phyloP scores from a whole-genome alignment of 768 basidiomycete species.

The Amanita brunnescens region DNA sequence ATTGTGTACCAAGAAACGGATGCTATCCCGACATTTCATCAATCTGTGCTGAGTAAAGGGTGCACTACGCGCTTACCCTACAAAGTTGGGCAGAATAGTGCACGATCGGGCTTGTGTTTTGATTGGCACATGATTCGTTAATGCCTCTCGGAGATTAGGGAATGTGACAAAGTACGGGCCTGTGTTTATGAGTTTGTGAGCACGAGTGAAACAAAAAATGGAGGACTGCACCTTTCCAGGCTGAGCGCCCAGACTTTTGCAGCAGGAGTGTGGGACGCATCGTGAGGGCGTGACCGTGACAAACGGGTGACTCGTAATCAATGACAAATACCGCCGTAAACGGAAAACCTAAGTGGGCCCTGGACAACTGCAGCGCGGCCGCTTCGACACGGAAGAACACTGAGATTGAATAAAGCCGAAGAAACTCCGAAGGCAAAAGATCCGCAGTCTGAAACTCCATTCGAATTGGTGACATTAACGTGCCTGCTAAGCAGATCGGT shows the following conservation, averaged over 20 bases:
- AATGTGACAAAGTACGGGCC: constrained; percentile 95
- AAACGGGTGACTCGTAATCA: too few species aligned
- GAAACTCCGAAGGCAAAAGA: too few species aligned
- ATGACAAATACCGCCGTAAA: too few species aligned
- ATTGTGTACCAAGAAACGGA: constrained; percentile 90
- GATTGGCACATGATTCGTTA: constrained; percentile 77
- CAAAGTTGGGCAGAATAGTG: constrained; percentile 92
- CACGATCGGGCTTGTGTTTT: constrained; percentile 83
- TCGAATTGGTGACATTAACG: too few species aligned
- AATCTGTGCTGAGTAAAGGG: neutral
- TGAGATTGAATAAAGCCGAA: too few species aligned
- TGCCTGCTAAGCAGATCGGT: too few species aligned
- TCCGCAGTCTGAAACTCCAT: too few species aligned
- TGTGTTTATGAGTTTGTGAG: constrained; percentile 20
- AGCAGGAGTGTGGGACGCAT: constrained; percentile 61
- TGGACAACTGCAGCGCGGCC: too few species aligned
- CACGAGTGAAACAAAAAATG: neutral
- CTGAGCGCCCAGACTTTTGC: constrained; percentile 61
- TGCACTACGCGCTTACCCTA: constrained; percentile 54
- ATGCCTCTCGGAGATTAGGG: constrained; percentile 75
- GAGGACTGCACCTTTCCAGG: constrained; percentile 62
- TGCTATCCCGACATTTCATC: constrained; percentile 29
- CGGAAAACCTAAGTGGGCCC: too few species aligned
- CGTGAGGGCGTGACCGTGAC: neutral
- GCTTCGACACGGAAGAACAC: too few species aligned